phyloP scores from a whole-genome alignment of 2,329 filamentous ascomycete species.

The Fusarium pilosicola region DNA sequence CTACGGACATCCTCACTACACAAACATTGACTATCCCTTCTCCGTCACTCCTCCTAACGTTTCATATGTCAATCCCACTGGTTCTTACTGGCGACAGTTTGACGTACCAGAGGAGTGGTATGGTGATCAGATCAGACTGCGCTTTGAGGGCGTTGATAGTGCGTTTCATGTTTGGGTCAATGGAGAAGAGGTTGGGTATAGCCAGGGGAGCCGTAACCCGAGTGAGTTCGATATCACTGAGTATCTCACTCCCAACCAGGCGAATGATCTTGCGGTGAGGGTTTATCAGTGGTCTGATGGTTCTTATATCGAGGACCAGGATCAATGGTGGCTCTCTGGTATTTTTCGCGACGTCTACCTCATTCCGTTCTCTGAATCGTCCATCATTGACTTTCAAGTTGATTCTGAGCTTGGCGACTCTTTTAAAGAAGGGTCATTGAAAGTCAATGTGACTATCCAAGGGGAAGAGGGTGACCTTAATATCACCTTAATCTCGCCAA shows the following conservation, averaged over 20 bases:
- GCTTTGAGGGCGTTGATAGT: constrained; percentile 80
- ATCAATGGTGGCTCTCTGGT: constrained; percentile 71
- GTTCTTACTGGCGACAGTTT: constrained; percentile 70
- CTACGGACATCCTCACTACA: constrained; percentile 74
- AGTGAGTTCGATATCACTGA: constrained; percentile 76
- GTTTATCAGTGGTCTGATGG: constrained; percentile 80
- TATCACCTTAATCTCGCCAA: constrained; percentile 50
- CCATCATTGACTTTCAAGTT: constrained; percentile 54
- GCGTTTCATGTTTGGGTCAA: constrained; percentile 79
- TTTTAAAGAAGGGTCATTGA: constrained; percentile 62
- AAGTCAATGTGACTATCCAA: constrained; percentile 59
- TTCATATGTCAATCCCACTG: constrained; percentile 71
- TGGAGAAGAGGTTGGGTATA: constrained; percentile 73
- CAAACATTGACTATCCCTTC: constrained; percentile 74
- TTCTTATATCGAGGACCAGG: constrained; percentile 76
- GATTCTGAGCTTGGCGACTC: constrained; percentile 67
- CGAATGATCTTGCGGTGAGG: constrained; percentile 70
- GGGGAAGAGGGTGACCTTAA: constrained; percentile 54
- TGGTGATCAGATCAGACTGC: constrained; percentile 68
- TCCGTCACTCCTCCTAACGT: constrained; percentile 74
- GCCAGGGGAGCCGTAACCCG: constrained; percentile 77
- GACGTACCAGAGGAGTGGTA: constrained; percentile 57
- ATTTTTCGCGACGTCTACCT: constrained; percentile 78
- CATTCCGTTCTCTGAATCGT: constrained; percentile 65
- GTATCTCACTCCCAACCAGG: constrained; percentile 54